Evolutionary conservation across 225 moss, liverwort and hornwort species (phyloP).

Genomic region (Rhytidiadelphus loreus): DNA sequence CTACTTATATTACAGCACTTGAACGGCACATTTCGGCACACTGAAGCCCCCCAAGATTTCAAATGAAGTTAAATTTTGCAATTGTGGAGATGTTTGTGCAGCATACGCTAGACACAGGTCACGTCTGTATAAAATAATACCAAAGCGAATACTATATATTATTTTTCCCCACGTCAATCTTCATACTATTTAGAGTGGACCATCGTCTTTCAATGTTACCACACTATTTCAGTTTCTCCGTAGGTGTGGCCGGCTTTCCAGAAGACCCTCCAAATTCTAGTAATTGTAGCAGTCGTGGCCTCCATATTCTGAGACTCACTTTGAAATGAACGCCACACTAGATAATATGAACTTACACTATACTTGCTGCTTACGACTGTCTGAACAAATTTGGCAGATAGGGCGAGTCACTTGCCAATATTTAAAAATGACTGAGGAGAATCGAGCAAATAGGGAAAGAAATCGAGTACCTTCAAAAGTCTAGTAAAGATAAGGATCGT

Average conservation of each 20-base stretch:
- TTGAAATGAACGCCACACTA: neutral
- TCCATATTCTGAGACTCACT: neutral
- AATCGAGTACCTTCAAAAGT: neutral
- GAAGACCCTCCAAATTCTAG: neutral
- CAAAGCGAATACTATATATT: neutral
- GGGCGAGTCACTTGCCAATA: neutral
- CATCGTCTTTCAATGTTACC: neutral
- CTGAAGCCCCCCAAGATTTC: neutral
- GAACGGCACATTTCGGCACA: neutral
- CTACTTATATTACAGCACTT: neutral
- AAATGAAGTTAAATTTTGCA: neutral
- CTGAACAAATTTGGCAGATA: neutral
- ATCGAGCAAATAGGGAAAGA: neutral
- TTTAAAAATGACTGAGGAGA: neutral
- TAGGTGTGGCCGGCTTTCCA: neutral
- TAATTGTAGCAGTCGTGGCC: neutral
- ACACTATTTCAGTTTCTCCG: neutral
- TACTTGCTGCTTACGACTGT: neutral
- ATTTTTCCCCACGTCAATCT: neutral
- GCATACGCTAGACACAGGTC: too few relatives aligned
- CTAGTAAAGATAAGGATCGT: neutral
- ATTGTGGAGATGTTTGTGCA: too few relatives aligned
- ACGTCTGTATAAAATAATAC: neutral
- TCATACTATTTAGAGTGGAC: neutral
- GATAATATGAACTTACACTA: too few relatives aligned